Percentiles rank a stretch among this genome's conserved stretches.
Conservation (phyloP, 306 rosid species). For the Quercus variabilis region DNA sequence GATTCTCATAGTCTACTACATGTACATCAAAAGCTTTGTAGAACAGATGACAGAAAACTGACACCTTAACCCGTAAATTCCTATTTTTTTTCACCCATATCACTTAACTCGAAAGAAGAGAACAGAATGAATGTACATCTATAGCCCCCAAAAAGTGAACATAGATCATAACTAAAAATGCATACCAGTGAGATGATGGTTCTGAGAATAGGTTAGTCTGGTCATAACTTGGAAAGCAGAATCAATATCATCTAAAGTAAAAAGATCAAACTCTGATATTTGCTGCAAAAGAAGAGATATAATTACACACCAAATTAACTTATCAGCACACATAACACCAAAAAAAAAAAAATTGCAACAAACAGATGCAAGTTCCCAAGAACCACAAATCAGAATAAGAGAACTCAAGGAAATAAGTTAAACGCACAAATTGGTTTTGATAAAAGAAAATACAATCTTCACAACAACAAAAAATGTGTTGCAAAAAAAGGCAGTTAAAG, state of each 20-base stretch:
- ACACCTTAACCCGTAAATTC: not conserved
- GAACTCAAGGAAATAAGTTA: not conserved
- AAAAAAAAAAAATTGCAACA: not conserved
- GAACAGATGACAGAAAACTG: not conserved
- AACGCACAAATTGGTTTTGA: no score
- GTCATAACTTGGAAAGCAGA: constrained; percentile 81
- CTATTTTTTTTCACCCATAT: not conserved
- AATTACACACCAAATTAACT: constrained; percentile 19
- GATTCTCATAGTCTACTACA: not conserved
- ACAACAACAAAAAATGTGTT: not conserved
- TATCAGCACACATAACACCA: not conserved
- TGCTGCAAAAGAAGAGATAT: constrained; percentile 58
- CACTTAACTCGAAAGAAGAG: not conserved
- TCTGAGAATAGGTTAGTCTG: constrained; percentile 89
- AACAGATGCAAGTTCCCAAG: not conserved
- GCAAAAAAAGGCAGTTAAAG: not conserved
- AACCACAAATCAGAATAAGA: not conserved
- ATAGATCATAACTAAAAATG: not conserved
- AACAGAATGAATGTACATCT: not conserved
- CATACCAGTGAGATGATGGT: constrained; percentile 84
- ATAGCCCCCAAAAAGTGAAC: not conserved
- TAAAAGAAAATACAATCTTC: not conserved
- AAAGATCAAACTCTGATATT: constrained; percentile 86
- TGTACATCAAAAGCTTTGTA: not conserved
- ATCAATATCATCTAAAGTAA: constrained; percentile 89